Evolutionary conservation across 1,284 basidiomycete genomes (phyloP).

Genomic region (Coriolopsis trogii): DNA sequence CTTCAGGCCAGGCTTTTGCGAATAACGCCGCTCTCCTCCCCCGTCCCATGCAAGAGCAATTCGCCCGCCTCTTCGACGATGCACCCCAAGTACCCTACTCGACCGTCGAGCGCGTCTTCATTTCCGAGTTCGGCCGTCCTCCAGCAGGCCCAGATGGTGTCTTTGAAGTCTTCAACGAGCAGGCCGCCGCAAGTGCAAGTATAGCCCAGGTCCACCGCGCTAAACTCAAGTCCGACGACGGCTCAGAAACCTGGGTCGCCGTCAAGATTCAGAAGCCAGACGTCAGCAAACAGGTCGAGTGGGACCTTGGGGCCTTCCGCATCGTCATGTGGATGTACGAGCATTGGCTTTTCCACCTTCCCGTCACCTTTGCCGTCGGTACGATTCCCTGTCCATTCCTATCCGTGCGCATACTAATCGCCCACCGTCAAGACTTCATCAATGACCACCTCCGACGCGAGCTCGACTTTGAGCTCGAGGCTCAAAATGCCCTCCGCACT

Average conservation of each 20-base stretch:
- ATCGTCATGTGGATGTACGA: slow-evolving; percentile 78
- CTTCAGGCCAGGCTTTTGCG: slow-evolving; percentile 72
- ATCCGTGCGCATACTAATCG: background rate
- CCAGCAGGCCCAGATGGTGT: slow-evolving; percentile 69
- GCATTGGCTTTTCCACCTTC: slow-evolving; percentile 75
- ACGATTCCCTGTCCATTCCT: slow-evolving; percentile 27
- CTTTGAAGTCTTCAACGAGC: slow-evolving; percentile 77
- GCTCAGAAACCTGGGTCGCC: slow-evolving; percentile 62
- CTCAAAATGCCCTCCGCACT: slow-evolving; percentile 64
- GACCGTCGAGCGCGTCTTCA: slow-evolving; percentile 73
- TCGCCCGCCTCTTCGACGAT: slow-evolving; percentile 82
- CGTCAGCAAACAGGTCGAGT: slow-evolving; percentile 83
- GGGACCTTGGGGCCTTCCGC: slow-evolving; percentile 72
- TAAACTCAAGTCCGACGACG: slow-evolving; percentile 52
- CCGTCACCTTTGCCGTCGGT: slow-evolving; percentile 77
- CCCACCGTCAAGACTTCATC: slow-evolving; percentile 63
- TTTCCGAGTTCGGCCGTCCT: slow-evolving; percentile 67
- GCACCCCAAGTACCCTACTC: slow-evolving; percentile 82
- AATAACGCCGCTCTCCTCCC: slow-evolving; percentile 86
- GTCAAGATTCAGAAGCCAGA: slow-evolving; percentile 93
- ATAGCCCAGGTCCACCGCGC: slow-evolving; percentile 91
- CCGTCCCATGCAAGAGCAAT: slow-evolving; percentile 79
- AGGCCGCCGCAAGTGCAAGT: slow-evolving; percentile 82
- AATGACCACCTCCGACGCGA: slow-evolving; percentile 81
- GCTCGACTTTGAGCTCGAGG: slow-evolving; percentile 80